Evolutionary conservation across 805 yeast species (phyloP), one percentile per base, ranked within the genome.

Genomic region (Ogataea nakhonphanomensis): DNA sequence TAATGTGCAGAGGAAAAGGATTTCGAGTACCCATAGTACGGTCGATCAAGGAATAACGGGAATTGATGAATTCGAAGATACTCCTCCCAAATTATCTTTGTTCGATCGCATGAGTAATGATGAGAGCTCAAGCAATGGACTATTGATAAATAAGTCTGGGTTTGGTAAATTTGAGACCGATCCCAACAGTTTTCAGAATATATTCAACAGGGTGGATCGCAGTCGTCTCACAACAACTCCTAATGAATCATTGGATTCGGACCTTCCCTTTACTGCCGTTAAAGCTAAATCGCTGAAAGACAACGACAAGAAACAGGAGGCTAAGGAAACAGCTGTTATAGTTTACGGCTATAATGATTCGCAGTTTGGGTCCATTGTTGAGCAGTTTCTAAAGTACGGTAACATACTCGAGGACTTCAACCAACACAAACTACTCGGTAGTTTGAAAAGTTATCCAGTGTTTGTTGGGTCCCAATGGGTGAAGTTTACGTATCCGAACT

Each of bases 321-420:
- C 46, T 2, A 31, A 61, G 25, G 88, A 79, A 40, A 70, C 78
- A 34, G 84, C 95, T 0, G 84, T 91, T 1, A 64, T 90, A 22
- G 87, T 91, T 3, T 88, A 84, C 63, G 98, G 98, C 1, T 91
- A 87, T 59, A 88, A 95, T 1, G 95, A 89, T 54, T 70, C 78
- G 2, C 71, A 81, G 48, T 78, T 95, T 7, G 73, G 72, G 24
- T 71, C 72, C 25, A 76, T 91, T 2, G 71, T 91, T 27, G 75
- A 76, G 37, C 85, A 79, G 59, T 91, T 89, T 54, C 70, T 79
- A 17, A 83, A 82, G 52, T 87, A 82, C 61, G 98, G 98, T 14
- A 71, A 70, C 21, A 79, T 91, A 29, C 59, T 87, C 41, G 96
- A 89, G 50, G 82, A 84, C 53, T 81, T 84, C 51, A 80, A 79